Conservation (phyloP, 202 grass and related monocot species). For the Sporobolus alterniflorus region DNA sequence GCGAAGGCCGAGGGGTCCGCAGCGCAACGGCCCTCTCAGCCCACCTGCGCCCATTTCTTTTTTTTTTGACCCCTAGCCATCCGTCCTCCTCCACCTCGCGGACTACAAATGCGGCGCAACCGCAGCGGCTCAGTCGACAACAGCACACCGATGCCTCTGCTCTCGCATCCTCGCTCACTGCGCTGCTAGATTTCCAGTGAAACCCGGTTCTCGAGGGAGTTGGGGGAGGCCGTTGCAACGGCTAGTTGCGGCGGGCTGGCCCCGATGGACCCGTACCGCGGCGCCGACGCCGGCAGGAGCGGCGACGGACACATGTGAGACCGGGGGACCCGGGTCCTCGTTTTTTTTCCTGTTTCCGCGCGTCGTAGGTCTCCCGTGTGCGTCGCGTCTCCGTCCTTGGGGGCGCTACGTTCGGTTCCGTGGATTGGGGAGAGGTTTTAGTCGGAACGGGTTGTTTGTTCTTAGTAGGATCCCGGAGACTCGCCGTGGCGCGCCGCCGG, state of each 20-base stretch:
- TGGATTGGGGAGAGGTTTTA: not conserved
- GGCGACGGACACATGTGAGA: constrained; percentile 39
- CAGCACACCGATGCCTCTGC: not conserved
- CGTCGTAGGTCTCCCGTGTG: not conserved
- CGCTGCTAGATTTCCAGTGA: not conserved
- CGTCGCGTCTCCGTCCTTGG: not conserved
- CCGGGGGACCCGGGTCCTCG: not conserved
- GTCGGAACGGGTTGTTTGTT: not conserved
- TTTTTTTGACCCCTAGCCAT: not conserved
- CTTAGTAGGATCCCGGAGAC: not conserved
- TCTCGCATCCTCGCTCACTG: not conserved
- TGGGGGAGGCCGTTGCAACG: constrained; percentile 30
- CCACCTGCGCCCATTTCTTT: not conserved
- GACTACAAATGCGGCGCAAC: constrained; percentile 57
- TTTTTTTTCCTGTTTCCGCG: not conserved
- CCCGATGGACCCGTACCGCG: constrained; percentile 41
- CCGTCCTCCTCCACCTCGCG: not conserved
- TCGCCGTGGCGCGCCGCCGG: not conserved
- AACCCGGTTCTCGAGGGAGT: not conserved
- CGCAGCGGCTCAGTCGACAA: not conserved
- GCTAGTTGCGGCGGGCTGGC: constrained; percentile 42
- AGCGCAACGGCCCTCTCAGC: constrained; percentile 18
- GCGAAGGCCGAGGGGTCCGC: not conserved
- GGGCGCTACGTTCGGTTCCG: not conserved
- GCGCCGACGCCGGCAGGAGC: not conserved